These are phyloP conservation scores for Thalassiosira mediterranea DNA, from an alignment of 352 stramenopile species.

Conservation along the genomic window DNA sequence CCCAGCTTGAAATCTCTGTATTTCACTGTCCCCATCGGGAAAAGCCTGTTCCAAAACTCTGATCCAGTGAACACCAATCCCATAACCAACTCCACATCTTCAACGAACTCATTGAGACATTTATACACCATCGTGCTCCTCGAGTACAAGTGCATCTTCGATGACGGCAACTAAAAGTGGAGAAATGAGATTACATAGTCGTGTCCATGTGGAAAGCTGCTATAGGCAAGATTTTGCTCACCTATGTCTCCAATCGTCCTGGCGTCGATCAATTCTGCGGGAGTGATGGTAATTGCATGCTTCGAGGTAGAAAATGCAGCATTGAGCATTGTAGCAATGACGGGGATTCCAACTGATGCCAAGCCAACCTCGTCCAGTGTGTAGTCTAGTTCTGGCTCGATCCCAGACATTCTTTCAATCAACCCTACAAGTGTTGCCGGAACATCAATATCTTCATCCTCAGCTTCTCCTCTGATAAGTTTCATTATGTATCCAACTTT, in stretches of 20 bases:
- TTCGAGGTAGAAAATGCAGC: constrained; percentile 13
- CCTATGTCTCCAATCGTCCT: constrained; percentile 22
- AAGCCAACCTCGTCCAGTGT: constrained; percentile 23
- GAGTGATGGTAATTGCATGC: constrained; percentile 3
- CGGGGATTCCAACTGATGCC: constrained; percentile 23
- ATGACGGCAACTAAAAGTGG: no score
- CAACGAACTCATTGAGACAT: no score
- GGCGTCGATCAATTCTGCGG: constrained; percentile 9
- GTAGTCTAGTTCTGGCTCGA: constrained; percentile 25
- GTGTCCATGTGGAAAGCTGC: no score
- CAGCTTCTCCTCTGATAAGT: neutral
- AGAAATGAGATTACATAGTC: no score
- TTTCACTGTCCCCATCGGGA: no score
- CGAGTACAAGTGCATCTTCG: no score
- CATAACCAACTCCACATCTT: no score
- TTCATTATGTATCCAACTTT: neutral
- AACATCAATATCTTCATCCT: constrained; percentile 15
- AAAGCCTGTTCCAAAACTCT: no score
- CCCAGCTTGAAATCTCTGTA: no score
- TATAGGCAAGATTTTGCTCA: no score
- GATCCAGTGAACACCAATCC: no score
- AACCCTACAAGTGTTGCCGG: neutral
- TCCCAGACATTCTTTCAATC: constrained; percentile 27
- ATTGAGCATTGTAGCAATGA: constrained; percentile 11
- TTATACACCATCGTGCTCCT: no score